phyloP scores from a whole-genome alignment of 2,329 filamentous ascomycete genomes.

The Talaromyces atroroseus region DNA sequence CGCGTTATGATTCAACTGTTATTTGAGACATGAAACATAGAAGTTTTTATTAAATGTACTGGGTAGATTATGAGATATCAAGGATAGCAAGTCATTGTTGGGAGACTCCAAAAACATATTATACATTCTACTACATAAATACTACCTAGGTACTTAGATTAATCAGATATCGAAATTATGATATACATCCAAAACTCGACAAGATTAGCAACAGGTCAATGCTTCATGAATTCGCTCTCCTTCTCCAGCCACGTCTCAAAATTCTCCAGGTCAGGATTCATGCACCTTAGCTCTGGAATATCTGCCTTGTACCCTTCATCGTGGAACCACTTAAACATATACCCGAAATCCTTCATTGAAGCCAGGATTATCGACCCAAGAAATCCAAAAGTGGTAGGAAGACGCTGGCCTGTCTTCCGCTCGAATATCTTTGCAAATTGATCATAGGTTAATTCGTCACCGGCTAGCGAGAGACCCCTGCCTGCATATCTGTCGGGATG shows the following conservation, averaged over 20 bases:
- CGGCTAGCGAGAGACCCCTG: constrained; percentile 45
- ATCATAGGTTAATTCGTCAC: constrained; percentile 47
- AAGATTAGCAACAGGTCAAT: background rate
- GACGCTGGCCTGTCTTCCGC: constrained; percentile 39
- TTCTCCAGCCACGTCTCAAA: constrained; percentile 46
- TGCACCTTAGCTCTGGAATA: constrained; percentile 36
- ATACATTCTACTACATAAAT: too few species aligned
- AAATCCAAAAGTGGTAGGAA: constrained; percentile 39
- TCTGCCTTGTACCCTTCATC: constrained; percentile 45
- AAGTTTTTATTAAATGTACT: too few species aligned
- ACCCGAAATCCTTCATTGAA: constrained; percentile 38
- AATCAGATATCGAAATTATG: too few species aligned
- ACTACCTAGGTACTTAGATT: too few species aligned
- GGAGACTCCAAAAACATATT: too few species aligned
- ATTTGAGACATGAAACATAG: too few species aligned
- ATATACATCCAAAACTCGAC: background rate
- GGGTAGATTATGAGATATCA: too few species aligned
- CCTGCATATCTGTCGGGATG: constrained; percentile 42
- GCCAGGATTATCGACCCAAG: constrained; percentile 38
- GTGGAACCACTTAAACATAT: constrained; percentile 50
- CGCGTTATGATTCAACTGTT: too few species aligned
- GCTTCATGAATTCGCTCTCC: constrained; percentile 38
- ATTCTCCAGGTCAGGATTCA: constrained; percentile 43
- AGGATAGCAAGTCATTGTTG: too few species aligned
- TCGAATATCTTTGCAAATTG: constrained; percentile 44